Evolutionary conservation across 2,329 filamentous ascomycete species (phyloP).

Genomic region (Pleoardoris graminearum): DNA sequence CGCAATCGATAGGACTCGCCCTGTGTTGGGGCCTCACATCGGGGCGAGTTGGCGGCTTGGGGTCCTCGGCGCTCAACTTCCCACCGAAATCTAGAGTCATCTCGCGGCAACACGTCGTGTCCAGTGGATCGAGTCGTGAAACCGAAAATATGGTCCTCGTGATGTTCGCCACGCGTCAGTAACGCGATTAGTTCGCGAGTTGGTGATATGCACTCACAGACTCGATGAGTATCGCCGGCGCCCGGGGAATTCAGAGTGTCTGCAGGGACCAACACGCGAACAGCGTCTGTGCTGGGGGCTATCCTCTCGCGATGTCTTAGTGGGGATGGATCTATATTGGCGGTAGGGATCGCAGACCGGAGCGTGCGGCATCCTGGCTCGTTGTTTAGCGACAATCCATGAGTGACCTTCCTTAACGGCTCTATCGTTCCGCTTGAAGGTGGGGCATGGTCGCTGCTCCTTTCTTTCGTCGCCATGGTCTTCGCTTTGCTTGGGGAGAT

Average conservation of each 20-base stretch:
- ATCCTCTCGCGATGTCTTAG: constrained; percentile 3
- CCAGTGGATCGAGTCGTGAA: background rate
- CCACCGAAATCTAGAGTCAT: background rate
- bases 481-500: background rate
- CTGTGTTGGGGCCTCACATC: constrained; percentile 1
- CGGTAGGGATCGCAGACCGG: constrained; percentile 5
- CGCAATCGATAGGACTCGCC: constrained; percentile 7
- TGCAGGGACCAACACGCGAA: constrained; percentile 7
- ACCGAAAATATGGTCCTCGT: background rate
- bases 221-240: background rate
- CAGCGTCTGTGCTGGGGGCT: constrained; percentile 12
- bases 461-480: background rate
- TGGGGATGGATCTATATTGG: background rate
- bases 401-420: background rate
- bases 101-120: background rate
- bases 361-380: background rate
- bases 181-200: background rate
- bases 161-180: background rate
- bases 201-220: constrained; percentile 1
- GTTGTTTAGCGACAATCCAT: background rate
- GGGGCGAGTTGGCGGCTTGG: constrained; percentile 10
- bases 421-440: constrained; percentile 2
- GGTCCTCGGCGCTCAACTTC: constrained; percentile 3
- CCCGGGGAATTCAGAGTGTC: background rate
- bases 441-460: background rate